Evolutionary conservation across 768 basidiomycete species (phyloP), one percentile per base, ranked within the genome.

Genomic region (Dioszegia crocea): DNA sequence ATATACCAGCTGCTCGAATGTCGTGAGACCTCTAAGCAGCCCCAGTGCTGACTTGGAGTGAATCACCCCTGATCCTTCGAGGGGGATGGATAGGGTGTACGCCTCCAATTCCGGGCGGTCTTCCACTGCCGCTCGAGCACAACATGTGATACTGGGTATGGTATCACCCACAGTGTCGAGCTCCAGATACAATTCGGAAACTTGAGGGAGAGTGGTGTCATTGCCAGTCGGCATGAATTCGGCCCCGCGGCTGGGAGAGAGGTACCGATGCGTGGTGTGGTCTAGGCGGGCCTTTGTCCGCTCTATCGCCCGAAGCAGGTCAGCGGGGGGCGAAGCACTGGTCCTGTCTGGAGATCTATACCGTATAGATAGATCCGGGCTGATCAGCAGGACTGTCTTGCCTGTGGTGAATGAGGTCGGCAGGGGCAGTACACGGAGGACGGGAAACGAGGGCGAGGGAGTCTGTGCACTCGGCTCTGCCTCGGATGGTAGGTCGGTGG

Each of bases 1-100:
- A 66, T 86, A 88, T 80, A 84, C 86, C 33, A 89, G 77, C 69
- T 86, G 86, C 29, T 80, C 79, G 73, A 91, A 90, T 0, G 87
- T 89, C n/a, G 86, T 85, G 60, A 90, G 74, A 2, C 88, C 89
- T 54, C 88, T 78, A 56, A 85, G 81, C 21, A 89, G 74, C 0
- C 88, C 88, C 41, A 89, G 75, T 0, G 85, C 83, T 47, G 61
- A 83, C 62, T 83, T 84, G 8, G 87, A 86, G 0, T 73, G 79
- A 44, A 89, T 73, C 0, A 71, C 79, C 14, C 76, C 67, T 0
- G 79, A 77, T 16, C 85, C 85, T 64, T 83, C 80, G 19, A 71
- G 63, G 0, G 85, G 85, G 16, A 89, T 76, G 19, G 61, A 76
- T 30, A 89, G 77, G 2, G 79, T 78, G 73, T 89, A 89, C 1